Base-by-base conservation (phyloP, 2,329 filamentous ascomycete species). In the Colletotrichum gloeosporioides region DNA sequence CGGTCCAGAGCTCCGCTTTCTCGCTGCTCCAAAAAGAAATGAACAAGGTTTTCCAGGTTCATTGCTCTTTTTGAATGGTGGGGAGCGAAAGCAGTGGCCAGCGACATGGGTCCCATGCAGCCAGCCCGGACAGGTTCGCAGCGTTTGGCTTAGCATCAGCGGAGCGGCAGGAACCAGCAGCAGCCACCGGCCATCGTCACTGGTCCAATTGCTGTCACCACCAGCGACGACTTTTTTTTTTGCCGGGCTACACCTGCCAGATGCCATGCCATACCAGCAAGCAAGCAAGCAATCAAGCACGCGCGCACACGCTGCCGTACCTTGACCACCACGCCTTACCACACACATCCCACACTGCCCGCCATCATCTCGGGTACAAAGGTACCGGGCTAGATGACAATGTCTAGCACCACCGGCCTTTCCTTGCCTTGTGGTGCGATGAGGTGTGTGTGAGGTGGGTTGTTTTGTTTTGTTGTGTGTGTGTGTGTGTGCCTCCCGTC, bases 1-100 rank as follows among this genome's bases (percentile, higher is more conserved):
- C 31, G 32, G 55, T 36, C 32, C 32, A 53, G 32, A 8, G 65
- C 74, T 63, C 65, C 71, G 71, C 65, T 69, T 69, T 73, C 61
- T 61, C 39, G 6, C 44, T 39, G 49, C 32, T 22, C 59, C 36
- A 63, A 71, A 55, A 75, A 75, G 57, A 71, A 74, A 55, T 49
- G 65, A 75, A 69, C 75, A 77, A 71, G 75, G 75, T 75, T 75
- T 76, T 71, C 75, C 71, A 75, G 65, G 66, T 49, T 65, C 74
- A 66, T 59, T 69, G 31, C 66, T 73, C 34, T 29, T 75, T 65
- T 61, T 36, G 59, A 75, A 71, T 39, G 65, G 66, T 77, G 75
- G 75, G 36, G 66, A 69, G 44, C 73, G 44, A 69, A 65, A 59
- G 49, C 39, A 73, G 70, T 27, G 64, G 63, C 64, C 53, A 69